A percentile compares a stretch with the other conserved stretches of the same genome.
These are phyloP conservation scores for Hemisphaericaspora lyxosophila DNA, from an alignment of 1,139 yeast species.

Conservation along the genomic window DNA sequence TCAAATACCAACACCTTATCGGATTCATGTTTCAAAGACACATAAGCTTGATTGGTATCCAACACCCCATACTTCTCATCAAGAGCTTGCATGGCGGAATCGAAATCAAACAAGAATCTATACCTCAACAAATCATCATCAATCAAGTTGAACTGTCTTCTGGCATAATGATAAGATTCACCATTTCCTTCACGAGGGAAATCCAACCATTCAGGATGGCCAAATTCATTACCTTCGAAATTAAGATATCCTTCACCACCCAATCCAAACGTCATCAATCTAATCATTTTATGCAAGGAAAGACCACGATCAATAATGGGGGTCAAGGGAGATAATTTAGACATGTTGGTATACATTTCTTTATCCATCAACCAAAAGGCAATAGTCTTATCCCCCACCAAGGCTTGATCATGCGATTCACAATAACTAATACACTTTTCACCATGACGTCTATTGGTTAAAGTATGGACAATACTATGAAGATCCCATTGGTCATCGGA, in stretches of 20 bases:
- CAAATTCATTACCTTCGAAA: slow-evolving; percentile 97
- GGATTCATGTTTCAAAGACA: slow-evolving; percentile 81
- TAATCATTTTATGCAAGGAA: slow-evolving; percentile 84
- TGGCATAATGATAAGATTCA: slow-evolving; percentile 89
- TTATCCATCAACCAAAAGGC: slow-evolving; percentile 99
- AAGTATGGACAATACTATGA: slow-evolving; percentile 73
- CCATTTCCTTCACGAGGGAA: slow-evolving; percentile 90
- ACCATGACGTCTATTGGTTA: slow-evolving; percentile 84
- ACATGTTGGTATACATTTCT: slow-evolving; percentile 97
- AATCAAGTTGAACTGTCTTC: slow-evolving; percentile 87
- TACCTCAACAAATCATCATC: slow-evolving; percentile 81
- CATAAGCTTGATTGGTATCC: slow-evolving; percentile 75
- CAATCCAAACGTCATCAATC: slow-evolving; percentile 79
- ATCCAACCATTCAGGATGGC: slow-evolving; percentile 99
- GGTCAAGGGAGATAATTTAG: slow-evolving; percentile 67
- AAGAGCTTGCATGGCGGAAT: slow-evolving; percentile 75
- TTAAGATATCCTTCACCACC: slow-evolving; percentile 97
- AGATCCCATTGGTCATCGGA: slow-evolving; percentile 91
- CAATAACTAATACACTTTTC: slow-evolving; percentile 92
- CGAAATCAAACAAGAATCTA: slow-evolving; percentile 74
- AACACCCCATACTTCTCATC: slow-evolving; percentile 75
- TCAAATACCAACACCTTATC: slow-evolving; percentile 91
- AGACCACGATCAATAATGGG: slow-evolving; percentile 85
- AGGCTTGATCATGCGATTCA: slow-evolving; percentile 96
- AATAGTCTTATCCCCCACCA: slow-evolving; percentile 93